These are phyloP conservation scores for Apium graveolens DNA, from an alignment of 129 eudicot species.

Conservation along the genomic window DNA sequence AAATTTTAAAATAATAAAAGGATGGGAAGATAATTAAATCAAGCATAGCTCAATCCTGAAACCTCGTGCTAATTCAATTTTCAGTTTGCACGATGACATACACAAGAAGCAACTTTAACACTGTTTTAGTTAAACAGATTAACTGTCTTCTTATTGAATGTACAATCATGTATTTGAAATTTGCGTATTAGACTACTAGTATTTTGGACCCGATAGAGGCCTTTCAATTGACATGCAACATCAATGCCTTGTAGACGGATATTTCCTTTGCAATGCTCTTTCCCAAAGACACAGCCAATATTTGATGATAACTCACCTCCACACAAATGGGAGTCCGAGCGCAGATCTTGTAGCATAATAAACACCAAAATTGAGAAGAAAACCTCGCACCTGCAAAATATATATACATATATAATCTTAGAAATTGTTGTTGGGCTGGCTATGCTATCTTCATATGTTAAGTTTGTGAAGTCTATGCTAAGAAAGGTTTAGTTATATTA, in stretches of 20 bases:
- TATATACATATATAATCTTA: neutral
- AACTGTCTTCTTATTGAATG: neutral
- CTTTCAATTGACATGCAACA: neutral
- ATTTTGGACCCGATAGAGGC: neutral
- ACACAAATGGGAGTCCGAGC: constrained; percentile 76
- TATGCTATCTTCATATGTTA: neutral
- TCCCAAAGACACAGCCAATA: neutral
- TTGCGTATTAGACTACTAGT: neutral
- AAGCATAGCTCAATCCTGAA: neutral
- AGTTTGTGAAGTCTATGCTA: neutral
- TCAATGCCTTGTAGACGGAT: neutral
- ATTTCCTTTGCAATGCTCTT: neutral
- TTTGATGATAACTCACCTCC: constrained; percentile 55
- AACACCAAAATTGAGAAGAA: constrained; percentile 95
- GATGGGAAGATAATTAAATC: neutral
- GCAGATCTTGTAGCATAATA: constrained; percentile 96
- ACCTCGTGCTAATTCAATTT: neutral
- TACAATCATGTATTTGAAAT: neutral
- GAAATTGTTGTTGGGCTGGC: neutral
- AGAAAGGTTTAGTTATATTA: neutral
- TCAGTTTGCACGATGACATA: neutral
- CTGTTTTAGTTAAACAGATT: neutral
- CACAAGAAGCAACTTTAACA: constrained; percentile 6
- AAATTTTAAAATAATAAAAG: neutral
- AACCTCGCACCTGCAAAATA: constrained; percentile 73